Evolutionary conservation across 805 yeast genomes (phyloP).

Genomic region (Yarrowia bubula): DNA sequence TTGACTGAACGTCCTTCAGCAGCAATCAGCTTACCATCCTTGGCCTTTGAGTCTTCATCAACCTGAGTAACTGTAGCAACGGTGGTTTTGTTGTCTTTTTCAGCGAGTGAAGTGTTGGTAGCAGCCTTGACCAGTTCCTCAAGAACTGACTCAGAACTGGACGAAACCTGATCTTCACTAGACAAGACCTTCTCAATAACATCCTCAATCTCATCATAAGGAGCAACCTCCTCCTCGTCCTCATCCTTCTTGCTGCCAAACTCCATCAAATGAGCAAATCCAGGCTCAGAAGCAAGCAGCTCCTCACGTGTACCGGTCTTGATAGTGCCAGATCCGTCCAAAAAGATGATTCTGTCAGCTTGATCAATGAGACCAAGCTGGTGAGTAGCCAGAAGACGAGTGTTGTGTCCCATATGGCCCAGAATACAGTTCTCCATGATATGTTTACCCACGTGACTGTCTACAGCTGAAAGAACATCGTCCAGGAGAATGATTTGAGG

Average conservation of each 20-base stretch:
- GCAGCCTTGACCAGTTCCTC: background rate
- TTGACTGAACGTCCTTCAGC: conserved; percentile 30
- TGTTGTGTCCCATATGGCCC: conserved; percentile 52
- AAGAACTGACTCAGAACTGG: conserved; percentile 19
- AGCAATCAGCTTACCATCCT: conserved; percentile 29
- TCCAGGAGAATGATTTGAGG: conserved; percentile 65
- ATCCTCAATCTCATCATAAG: conserved; percentile 26
- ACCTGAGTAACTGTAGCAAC: background rate
- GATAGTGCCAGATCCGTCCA: conserved; percentile 59
- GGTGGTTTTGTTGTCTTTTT: background rate
- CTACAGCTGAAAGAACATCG: conserved; percentile 80
- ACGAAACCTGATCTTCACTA: background rate
- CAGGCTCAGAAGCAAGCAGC: conserved; percentile 45
- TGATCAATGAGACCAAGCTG: conserved; percentile 61
- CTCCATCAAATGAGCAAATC: conserved; percentile 52
- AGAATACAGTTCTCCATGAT: conserved; percentile 65
- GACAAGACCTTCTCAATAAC: background rate
- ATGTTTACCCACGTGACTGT: conserved; percentile 75
- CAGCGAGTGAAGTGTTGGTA: background rate
- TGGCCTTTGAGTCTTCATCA: conserved; percentile 28
- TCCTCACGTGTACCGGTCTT: conserved; percentile 62
- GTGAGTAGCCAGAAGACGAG: conserved; percentile 71
- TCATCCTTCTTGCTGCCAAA: conserved; percentile 41
- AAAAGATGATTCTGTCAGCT: conserved; percentile 63
- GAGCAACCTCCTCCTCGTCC: conserved; percentile 29